Base-by-base conservation (phyloP, 306 rosid species). In the Geum urbanum region DNA sequence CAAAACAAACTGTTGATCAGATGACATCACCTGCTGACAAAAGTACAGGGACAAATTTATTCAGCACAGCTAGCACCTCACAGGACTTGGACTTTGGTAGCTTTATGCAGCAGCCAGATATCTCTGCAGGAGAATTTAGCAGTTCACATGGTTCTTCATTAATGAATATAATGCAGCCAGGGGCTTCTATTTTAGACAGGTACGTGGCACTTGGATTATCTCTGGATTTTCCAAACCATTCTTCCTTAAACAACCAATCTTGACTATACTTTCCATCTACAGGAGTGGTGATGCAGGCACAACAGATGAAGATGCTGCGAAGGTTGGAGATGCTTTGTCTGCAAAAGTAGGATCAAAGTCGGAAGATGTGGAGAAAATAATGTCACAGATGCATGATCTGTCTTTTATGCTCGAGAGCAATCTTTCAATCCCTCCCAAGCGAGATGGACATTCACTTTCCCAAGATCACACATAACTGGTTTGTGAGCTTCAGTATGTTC, bases 371-470 rank as follows among this genome's bases (percentile, higher is more conserved):
- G 88, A 86, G 80, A 76, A 40, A 80, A 56, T 86, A 76, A 44
- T 88, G 77, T 86, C 89, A 22, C 97, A 87, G 78, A 95, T 91
- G 97, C 95, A 86, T 67, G 91, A 95, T 77, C 88, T 95, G 58
- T 89, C 95, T 46, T 95, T 91, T 76, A 91, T 91, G 97, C 97
- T 91, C 35, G 86, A 89, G 76, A 81, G 69, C 82, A 78, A 77
- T 68, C 84, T 95, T 74, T 83, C 96, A 32, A 48, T 84, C 45
- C 96, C 95, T 74, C 83, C 77, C 39, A 89, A 87, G 76, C 84
- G 76, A 80, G 85, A 81, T 58, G 66, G 62, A 57, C 41, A 61
- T 10, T 53, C 77, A 56, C 57, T 62, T 70, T 77, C 79, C 66
- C 74, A 35, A 13, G 61, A 57, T 76, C 54, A 66, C 50, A 12